Evolutionary conservation across 495 filamentous ascomycete species (phyloP).

Genomic region (Penicillium canescens): DNA sequence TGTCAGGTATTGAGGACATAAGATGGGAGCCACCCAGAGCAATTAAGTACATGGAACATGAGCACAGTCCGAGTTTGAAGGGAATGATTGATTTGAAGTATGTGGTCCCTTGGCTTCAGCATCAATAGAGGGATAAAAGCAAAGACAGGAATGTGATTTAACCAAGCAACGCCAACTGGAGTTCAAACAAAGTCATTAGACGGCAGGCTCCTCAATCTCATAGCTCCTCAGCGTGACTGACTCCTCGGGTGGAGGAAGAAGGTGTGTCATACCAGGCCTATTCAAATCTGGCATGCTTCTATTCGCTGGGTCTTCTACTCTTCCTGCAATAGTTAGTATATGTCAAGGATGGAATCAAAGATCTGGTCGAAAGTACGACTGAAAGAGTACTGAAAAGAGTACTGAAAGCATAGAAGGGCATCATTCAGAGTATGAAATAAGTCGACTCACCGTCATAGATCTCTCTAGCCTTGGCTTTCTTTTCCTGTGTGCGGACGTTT

Average conservation of each 20-base stretch:
- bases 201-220: constrained; percentile 42
- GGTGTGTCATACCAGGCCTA: constrained; percentile 31
- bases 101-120: neutral
- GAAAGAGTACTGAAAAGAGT: too few species aligned
- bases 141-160: neutral
- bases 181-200: constrained; percentile 14
- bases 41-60: constrained; percentile 16
- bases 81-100: neutral
- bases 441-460: constrained; percentile 31
- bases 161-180: constrained; percentile 2
- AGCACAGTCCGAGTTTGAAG: neutral
- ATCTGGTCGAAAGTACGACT: too few species aligned
- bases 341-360: neutral
- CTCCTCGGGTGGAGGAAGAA: constrained; percentile 28
- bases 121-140: neutral
- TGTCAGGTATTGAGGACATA: constrained; percentile 24
- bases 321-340: constrained; percentile 17
- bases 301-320: constrained; percentile 19
- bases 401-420: too few species aligned
- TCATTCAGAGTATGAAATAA: too few species aligned
- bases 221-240: constrained; percentile 36
- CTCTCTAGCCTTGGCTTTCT: constrained; percentile 38
- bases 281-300: constrained; percentile 28
- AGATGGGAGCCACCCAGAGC: constrained; percentile 21
- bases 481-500: constrained; percentile 47